Base-by-base conservation (phyloP, 345 rosid species). In the Linum trigynum region DNA sequence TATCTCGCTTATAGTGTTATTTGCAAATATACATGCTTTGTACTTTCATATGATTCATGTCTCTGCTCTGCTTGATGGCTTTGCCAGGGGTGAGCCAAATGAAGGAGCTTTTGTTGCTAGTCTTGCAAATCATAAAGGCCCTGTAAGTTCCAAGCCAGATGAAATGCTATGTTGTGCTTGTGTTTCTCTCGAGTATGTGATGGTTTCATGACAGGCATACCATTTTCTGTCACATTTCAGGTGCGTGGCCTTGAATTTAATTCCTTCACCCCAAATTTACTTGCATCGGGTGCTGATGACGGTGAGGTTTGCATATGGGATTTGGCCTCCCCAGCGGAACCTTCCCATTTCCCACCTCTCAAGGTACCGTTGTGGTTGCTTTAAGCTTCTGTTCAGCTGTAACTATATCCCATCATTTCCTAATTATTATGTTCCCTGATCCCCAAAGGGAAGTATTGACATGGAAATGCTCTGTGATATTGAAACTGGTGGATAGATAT, bases 201-300 rank as follows among this genome's bases (percentile, higher is more conserved):
- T 71, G 35, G 39, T 57, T 62, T 14, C 56, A 39, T 71, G 65
- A 55, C 43, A 43, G 57, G 48, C 43, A 32, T 53, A 39, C 56
- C 39, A 42, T 23, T 23, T 17, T 40, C 36, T 59, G 58, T 61
- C 63, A 59, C 42, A 42, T 10, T 66, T 68, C 81, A 95, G 99
- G 99, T 95, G 67, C 97, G 96, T 67, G 99, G 99, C 75, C 99
- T 95, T 66, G 98, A 87, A 74, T 95, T 95, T 75, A 95, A 95
- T 69, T 55, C 77, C 36, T 75, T 84, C 67, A 71, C 90, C 39
- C 86, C 99, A 38, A 86, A 91, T 69, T 79, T 86, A 66, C 89
- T 95, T 77, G 99, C 98, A 64, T 91, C 99, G 69, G 99, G 98
- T 48, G 97, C 98, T 56, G 97, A 91, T 70, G 99, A 89, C 73